Evolutionary conservation across 345 rosid genomes (phyloP).

Genomic region (Pistacia vera): DNA sequence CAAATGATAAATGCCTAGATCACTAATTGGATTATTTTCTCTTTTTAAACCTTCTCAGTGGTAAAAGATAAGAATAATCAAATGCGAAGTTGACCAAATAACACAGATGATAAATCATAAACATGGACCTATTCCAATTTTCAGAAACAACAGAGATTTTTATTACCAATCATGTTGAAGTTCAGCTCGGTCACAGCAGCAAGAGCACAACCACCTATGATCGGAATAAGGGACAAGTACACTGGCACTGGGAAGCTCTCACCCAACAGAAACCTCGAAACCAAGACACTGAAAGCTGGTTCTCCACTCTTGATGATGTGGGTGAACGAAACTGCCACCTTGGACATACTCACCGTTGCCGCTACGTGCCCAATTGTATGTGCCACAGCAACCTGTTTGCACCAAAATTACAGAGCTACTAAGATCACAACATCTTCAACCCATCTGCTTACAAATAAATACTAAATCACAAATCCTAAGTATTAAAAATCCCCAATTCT

Average conservation of each 20-base stretch:
- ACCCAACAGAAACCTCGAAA: constrained; percentile 85
- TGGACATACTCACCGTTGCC: constrained; percentile 99
- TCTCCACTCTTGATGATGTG: constrained; percentile 99
- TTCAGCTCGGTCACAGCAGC: constrained; percentile 97
- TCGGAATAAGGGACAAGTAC: constrained; percentile 85
- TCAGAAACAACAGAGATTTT: neutral
- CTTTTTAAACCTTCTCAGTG: neutral
- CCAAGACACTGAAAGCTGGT: constrained; percentile 95
- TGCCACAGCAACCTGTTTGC: constrained; percentile 89
- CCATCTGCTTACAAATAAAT: constrained; percentile 6
- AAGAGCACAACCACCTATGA: constrained; percentile 99
- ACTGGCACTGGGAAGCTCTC: constrained; percentile 83
- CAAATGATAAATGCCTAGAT: neutral
- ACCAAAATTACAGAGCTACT: constrained; percentile 15
- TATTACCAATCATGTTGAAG: constrained; percentile 93
- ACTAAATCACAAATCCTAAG: constrained; percentile 1
- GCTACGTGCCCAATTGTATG: constrained; percentile 99
- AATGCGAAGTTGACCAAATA: neutral
- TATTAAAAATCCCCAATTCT: neutral
- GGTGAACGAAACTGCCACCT: constrained; percentile 99
- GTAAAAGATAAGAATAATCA: neutral
- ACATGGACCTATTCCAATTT: constrained; percentile 6
- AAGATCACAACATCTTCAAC: constrained; percentile 13
- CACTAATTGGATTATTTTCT: neutral
- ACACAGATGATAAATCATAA: neutral